Base-by-base conservation (phyloP, 768 basidiomycete genomes). In the Botryobasidium botryosum region DNA sequence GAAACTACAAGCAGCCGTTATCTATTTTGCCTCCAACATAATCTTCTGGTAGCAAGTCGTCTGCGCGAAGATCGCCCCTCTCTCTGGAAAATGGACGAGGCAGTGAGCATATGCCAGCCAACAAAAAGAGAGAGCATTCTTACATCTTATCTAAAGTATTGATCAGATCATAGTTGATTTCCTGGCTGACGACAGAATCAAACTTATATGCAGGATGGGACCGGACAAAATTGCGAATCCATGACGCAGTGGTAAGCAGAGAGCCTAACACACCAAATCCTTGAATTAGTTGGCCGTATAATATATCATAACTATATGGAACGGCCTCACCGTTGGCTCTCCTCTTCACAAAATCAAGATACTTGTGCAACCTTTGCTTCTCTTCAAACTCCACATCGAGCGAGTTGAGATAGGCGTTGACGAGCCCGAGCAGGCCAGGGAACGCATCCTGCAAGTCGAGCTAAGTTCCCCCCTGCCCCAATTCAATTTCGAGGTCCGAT, bases 91-190 rank as follows among this genome's bases (percentile, higher is more conserved):
- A 27, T 8, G 15, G 13, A 31, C 4, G 31, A 15, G 21, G 1
- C 31, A n/a, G 12, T 40, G 12, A 47, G 31, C 2, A 47, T 20
- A 8, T 5, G 3, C 5, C 12, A 24, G 8, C 13, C 10, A 26
- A 6, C 13, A 17, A 32, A 28, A 26, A 23, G 20, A 5, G 18
- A 24, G 21, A 24, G 35, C 42, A 26, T 21, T 69, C 87, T 59
- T 61, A 94, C 85, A 97, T 81, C 59, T 87, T 82, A 57, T 97
- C 91, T 5, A 94, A 64, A 2, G 86, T 84, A 36, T 76, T 68
- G 57, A 94, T 67, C 23, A 99, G 70, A 62, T 99, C 94, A 57
- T 91, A 94, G 56, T 90, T 94, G 56, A 97, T 87, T 61, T 82
- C 77, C 55, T 85, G 72, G 41, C 69, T 80, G 17, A 99, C 86